Evolutionary conservation across 2,329 filamentous ascomycete species (phyloP).

Genomic region (Xylaria sp.): DNA sequence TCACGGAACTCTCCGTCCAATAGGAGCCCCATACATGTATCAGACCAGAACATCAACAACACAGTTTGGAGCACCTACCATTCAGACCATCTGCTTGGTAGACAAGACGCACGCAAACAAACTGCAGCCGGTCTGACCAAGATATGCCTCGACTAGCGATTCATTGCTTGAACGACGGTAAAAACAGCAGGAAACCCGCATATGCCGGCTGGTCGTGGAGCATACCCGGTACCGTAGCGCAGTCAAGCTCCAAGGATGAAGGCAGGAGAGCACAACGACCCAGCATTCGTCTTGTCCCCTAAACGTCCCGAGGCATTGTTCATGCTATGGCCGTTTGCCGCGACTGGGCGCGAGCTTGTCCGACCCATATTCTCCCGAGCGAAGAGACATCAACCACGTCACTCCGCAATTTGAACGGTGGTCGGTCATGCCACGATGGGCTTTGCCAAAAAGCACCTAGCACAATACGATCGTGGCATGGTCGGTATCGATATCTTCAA

Average conservation of each 20-base stretch:
- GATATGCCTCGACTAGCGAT: not conserved
- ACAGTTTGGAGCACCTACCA: not conserved
- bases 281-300: conserved; percentile 15
- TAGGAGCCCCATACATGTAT: not conserved
- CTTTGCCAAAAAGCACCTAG: conserved; percentile 22
- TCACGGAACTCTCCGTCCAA: not conserved
- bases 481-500: conserved; percentile 26
- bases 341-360: conserved; percentile 5
- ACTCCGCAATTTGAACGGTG: conserved; percentile 13
- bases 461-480: conserved; percentile 33
- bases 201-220: conserved; percentile 4
- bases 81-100: not conserved
- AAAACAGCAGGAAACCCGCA: conserved; percentile 11
- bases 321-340: conserved; percentile 5
- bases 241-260: conserved; percentile 12
- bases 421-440: conserved; percentile 3
- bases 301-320: not conserved
- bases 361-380: conserved; percentile 18
- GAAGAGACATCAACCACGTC: conserved; percentile 24
- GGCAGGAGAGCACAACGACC: not conserved
- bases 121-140: not conserved
- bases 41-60: not conserved
- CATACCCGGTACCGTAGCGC: not conserved
- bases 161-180: conserved; percentile 3
- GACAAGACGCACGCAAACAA: conserved; percentile 9